These are phyloP conservation scores for Apiospora aurea DNA, from an alignment of 2,329 filamentous ascomycete species.

Conservation along the genomic window DNA sequence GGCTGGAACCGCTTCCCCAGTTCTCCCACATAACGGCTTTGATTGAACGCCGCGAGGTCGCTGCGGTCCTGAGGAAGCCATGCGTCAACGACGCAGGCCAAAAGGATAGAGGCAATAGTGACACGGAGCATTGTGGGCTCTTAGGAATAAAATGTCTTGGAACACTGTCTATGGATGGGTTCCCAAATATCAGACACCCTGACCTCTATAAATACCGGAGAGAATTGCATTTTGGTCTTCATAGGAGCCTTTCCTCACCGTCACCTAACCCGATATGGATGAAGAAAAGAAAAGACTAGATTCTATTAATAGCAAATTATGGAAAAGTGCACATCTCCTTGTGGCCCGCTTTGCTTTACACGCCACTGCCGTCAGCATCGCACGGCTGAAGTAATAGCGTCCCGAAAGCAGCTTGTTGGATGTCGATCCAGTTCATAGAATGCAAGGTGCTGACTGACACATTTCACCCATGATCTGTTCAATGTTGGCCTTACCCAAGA, in stretches of 20 bases:
- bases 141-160: neutral
- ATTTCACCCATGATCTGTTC: too few relatives aligned
- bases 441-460: neutral
- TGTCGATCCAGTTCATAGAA: neutral
- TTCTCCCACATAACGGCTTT: slow-evolving; percentile 40
- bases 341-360: neutral
- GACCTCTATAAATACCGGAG: too few relatives aligned
- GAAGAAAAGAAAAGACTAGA: neutral
- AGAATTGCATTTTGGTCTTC: neutral
- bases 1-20: slow-evolving; percentile 44
- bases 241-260: neutral
- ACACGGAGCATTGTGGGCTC: neutral
- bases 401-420: neutral
- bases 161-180: too few relatives aligned
- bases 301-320: neutral
- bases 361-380: neutral
- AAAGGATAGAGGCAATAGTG: slow-evolving; percentile 34
- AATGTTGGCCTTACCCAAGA: too few relatives aligned
- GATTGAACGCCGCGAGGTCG: slow-evolving; percentile 43
- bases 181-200: too few relatives aligned
- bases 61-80: slow-evolving; percentile 42
- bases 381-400: neutral
- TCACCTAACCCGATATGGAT: neutral
- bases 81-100: slow-evolving; percentile 35
- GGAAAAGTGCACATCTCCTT: neutral